Conservation (phyloP, 164 flowering plant species). For the Piper betle region DNA sequence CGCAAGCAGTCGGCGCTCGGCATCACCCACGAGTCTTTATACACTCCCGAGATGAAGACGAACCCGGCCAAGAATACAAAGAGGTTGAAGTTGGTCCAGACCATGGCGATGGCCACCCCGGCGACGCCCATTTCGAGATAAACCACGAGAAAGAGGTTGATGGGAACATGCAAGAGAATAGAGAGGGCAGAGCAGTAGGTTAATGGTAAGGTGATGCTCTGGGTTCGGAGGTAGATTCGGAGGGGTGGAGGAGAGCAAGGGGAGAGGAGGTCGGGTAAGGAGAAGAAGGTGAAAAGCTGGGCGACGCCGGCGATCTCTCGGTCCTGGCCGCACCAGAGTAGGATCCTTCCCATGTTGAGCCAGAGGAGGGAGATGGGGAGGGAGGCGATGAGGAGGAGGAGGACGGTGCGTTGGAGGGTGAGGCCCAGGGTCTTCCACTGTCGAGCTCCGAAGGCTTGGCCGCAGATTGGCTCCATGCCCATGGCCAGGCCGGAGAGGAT, state of each 20-base stretch:
- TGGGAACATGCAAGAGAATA: constrained; percentile 70
- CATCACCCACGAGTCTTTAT: constrained; percentile 64
- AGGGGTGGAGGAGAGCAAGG: constrained; percentile 86
- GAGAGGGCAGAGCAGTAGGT: constrained; percentile 78
- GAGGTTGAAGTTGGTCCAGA: constrained; percentile 68
- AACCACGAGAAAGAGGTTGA: constrained; percentile 64
- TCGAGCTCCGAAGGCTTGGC: constrained; percentile 82
- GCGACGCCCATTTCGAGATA: constrained; percentile 64
- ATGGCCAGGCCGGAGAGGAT: constrained; percentile 83
- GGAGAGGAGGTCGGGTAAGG: constrained; percentile 82
- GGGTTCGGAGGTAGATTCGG: constrained; percentile 68
- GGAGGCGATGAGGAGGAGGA: constrained; percentile 61
- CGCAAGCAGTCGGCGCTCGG: constrained; percentile 68
- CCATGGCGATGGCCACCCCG: constrained; percentile 88
- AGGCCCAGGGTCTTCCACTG: constrained; percentile 65
- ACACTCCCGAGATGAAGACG: constrained; percentile 51
- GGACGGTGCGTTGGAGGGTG: constrained; percentile 69
- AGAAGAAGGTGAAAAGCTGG: constrained; percentile 54
- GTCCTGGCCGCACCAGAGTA: constrained; percentile 73
- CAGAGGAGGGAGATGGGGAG: constrained; percentile 80
- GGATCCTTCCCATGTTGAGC: constrained; percentile 73
- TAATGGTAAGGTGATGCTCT: constrained; percentile 63
- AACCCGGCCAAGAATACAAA: constrained; percentile 38
- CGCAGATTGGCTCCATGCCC: constrained; percentile 99
- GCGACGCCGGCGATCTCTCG: constrained; percentile 51